Evolutionary conservation across 306 rosid genomes (phyloP).

Genomic region (Castanea sativa): DNA sequence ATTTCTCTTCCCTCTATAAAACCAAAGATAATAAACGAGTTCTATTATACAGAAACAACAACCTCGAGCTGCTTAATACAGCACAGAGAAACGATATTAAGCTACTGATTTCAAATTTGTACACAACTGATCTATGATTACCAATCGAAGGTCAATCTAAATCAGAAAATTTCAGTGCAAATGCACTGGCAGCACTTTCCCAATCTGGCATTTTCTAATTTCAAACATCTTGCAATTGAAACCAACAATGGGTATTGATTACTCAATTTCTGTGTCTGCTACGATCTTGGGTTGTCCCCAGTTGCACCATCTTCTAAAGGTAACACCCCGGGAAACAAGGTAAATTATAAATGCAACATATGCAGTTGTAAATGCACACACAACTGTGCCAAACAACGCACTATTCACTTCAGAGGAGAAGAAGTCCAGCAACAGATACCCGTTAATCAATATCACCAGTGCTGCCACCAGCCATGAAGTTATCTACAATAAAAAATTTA

Average conservation of each 20-base stretch:
- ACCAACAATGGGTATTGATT: slow-evolving; percentile 2
- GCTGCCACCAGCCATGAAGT: slow-evolving; percentile 89
- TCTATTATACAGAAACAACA: not conserved
- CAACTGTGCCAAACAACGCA: slow-evolving; percentile 23
- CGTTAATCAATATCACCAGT: slow-evolving; percentile 86
- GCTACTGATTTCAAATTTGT: not conserved
- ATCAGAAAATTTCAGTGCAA: slow-evolving; percentile 18
- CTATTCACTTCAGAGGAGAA: slow-evolving; percentile 73
- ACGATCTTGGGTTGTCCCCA: slow-evolving; percentile 36
- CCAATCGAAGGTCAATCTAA: not conserved
- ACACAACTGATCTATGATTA: slow-evolving; percentile 22
- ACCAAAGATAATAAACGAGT: not conserved
- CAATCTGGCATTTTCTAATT: slow-evolving; percentile 7
- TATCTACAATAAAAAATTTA: slow-evolving; percentile 36
- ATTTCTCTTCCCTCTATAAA: too few relatives aligned
- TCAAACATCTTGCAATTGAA: not conserved
- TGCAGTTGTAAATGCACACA: slow-evolving; percentile 48
- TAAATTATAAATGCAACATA: slow-evolving; percentile 70
- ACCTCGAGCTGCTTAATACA: not conserved
- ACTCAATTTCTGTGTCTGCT: slow-evolving; percentile 39
- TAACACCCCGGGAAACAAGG: slow-evolving; percentile 51
- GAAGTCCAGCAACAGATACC: slow-evolving; percentile 82
- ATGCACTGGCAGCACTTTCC: slow-evolving; percentile 11
- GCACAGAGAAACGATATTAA: not conserved
- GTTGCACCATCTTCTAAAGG: slow-evolving; percentile 44